Percentiles rank a stretch among this genome's conserved stretches.
Evolutionary conservation across 768 basidiomycete species (phyloP).

Genomic region (Lactarius trivialis): DNA sequence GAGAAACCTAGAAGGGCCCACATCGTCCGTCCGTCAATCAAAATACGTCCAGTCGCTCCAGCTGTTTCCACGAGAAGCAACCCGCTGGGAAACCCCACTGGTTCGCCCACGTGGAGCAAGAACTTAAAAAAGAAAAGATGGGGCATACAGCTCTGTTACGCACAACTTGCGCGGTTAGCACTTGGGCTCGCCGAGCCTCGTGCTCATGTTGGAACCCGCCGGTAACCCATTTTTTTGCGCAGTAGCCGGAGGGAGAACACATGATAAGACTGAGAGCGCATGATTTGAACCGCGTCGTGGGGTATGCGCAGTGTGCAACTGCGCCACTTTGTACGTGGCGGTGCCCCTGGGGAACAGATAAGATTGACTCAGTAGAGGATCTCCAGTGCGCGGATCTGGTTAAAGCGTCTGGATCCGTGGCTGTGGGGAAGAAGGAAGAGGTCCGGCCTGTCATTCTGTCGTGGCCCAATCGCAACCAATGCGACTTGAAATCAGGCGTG

Average conservation of each 20-base stretch:
- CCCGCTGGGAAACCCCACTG: not conserved
- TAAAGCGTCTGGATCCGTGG: not conserved
- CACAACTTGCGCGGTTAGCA: not conserved
- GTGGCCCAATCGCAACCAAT: too few relatives aligned
- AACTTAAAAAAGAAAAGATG: not conserved
- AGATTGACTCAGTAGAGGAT: not conserved
- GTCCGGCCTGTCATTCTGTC: not conserved
- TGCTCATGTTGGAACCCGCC: not conserved
- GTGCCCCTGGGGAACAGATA: not conserved
- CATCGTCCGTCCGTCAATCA: not conserved
- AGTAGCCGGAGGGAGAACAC: not conserved
- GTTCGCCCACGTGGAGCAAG: not conserved
- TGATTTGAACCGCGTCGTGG: not conserved
- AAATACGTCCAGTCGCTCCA: not conserved
- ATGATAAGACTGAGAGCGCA: not conserved
- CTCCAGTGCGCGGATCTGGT: not conserved
- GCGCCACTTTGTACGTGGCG: not conserved
- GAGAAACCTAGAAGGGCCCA: not conserved
- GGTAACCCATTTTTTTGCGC: not conserved
- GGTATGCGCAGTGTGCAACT: not conserved
- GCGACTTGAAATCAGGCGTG: too few relatives aligned
- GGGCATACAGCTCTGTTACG: not conserved
- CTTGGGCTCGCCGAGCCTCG: not conserved
- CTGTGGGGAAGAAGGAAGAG: not conserved
- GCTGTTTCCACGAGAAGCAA: not conserved